Evolutionary conservation across 805 yeast genomes (phyloP).

Genomic region (Candida maris): DNA sequence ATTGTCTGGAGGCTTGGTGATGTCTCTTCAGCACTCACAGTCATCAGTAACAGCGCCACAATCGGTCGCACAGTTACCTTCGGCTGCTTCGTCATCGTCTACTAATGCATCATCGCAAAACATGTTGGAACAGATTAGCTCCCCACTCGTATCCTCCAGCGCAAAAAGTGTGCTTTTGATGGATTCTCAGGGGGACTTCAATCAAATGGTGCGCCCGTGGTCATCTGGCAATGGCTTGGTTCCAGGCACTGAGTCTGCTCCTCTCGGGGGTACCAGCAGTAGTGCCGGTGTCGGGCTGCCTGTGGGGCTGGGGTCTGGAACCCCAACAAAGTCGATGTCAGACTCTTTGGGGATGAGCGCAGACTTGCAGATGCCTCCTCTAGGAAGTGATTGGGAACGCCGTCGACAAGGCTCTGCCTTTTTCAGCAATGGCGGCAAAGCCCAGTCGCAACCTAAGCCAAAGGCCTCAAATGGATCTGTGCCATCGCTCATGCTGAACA

Average conservation of each 20-base stretch:
- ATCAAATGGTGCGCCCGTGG: slow-evolving; percentile 42
- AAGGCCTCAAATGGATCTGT: slow-evolving; percentile 13
- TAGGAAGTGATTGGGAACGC: slow-evolving; percentile 41
- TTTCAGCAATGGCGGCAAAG: slow-evolving; percentile 32
- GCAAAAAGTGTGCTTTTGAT: slow-evolving; percentile 42
- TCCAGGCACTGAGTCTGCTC: slow-evolving; percentile 6
- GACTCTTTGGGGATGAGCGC: slow-evolving; percentile 21
- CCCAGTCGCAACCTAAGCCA: slow-evolving; percentile 6
- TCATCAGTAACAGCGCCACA: slow-evolving; percentile 7
- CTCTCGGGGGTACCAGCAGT: background rate
- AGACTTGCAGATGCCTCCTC: slow-evolving; percentile 27
- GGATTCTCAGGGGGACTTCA: slow-evolving; percentile 47
- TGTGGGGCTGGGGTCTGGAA: background rate
- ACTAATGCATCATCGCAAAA: slow-evolving; percentile 32
- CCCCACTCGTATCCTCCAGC: slow-evolving; percentile 26
- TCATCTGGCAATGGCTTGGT: slow-evolving; percentile 13
- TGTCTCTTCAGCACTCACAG: slow-evolving; percentile 2
- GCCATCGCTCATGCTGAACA: slow-evolving; percentile 14
- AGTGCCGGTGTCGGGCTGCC: slow-evolving; percentile 1
- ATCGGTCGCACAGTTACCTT: slow-evolving; percentile 6
- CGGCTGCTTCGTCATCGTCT: slow-evolving; percentile 23
- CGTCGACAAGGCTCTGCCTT: slow-evolving; percentile 54
- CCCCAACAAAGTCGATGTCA: slow-evolving; percentile 21
- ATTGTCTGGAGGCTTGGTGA: slow-evolving; percentile 7
- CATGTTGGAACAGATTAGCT: slow-evolving; percentile 21